These are phyloP conservation scores for Leishmania turanica DNA, from an alignment of 208 protist species.

Conservation along the genomic window DNA sequence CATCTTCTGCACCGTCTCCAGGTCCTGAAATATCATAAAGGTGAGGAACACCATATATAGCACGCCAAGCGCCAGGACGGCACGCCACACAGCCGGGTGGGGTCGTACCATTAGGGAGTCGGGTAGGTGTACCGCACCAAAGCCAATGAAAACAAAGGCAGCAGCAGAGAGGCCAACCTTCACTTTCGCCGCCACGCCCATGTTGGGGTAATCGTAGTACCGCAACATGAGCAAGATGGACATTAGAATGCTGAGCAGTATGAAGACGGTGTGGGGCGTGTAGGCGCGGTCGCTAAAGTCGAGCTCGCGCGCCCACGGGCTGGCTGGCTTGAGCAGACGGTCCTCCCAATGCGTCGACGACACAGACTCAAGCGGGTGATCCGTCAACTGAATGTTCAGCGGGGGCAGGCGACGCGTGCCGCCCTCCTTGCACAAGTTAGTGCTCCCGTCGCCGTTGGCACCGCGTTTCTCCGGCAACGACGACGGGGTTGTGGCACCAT, in stretches of 20 bases:
- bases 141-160: conserved; percentile 84
- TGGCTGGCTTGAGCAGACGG: conserved; percentile 33
- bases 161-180: conserved; percentile 76
- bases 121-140: conserved; percentile 91
- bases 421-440: background rate
- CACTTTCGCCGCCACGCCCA: conserved; percentile 47
- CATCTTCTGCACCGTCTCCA: conserved; percentile 56
- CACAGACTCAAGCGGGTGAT: conserved; percentile 31
- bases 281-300: conserved; percentile 63
- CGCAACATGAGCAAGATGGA: conserved; percentile 56
- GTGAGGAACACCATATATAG: conserved; percentile 92
- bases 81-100: conserved; percentile 96
- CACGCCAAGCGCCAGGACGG: conserved; percentile 89
- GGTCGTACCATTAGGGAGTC: conserved; percentile 95
- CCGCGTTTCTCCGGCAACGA: background rate
- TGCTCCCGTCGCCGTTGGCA: background rate
- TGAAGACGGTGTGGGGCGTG: conserved; percentile 69
- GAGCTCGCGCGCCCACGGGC: conserved; percentile 52
- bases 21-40: conserved; percentile 94
- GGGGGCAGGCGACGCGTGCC: background rate
- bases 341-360: conserved; percentile 21
- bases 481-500: background rate
- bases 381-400: background rate
- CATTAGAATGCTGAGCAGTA: conserved; percentile 49
- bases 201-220: conserved; percentile 61